phyloP scores from a whole-genome alignment of 1,284 basidiomycete species.

The Naganishia sp. region DNA sequence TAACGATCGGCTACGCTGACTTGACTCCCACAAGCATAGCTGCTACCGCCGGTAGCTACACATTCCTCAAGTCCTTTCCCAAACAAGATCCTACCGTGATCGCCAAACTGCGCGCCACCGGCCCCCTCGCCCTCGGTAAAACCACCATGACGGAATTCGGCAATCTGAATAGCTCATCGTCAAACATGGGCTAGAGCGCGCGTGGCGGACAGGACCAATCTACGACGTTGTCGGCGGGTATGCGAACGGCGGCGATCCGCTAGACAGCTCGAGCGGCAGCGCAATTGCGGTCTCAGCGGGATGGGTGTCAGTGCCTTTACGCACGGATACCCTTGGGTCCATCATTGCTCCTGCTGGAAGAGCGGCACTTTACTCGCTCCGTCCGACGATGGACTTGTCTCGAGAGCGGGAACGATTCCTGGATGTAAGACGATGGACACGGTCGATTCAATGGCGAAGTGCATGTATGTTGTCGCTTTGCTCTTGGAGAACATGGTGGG shows the following conservation, averaged over 20 bases:
- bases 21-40: slow-evolving; percentile 6
- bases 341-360: slow-evolving; percentile 35
- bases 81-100: slow-evolving; percentile 27
- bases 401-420: slow-evolving; percentile 2
- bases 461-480: slow-evolving; percentile 12
- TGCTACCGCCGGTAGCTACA: slow-evolving; percentile 23
- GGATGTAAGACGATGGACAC: slow-evolving; percentile 1
- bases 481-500: slow-evolving; percentile 9
- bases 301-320: slow-evolving; percentile 36
- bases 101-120: slow-evolving; percentile 34
- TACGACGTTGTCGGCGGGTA: slow-evolving; percentile 13
- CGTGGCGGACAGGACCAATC: slow-evolving; percentile 4
- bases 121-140: slow-evolving; percentile 44
- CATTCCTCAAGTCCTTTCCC: slow-evolving; percentile 9
- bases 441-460: slow-evolving; percentile 19
- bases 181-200: slow-evolving; percentile 36
- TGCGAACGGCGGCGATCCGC: background rate
- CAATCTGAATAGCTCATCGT: slow-evolving; percentile 28
- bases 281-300: slow-evolving; percentile 40
- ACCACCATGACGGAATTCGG: slow-evolving; percentile 42
- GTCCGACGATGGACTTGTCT: slow-evolving; percentile 12
- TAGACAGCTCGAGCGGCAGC: slow-evolving; percentile 31
- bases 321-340: slow-evolving; percentile 38
- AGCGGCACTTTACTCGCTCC: slow-evolving; percentile 16
- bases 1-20: background rate